These are phyloP conservation scores for Karstenula rhodostoma DNA, from an alignment of 2,329 filamentous ascomycete genomes.

Conservation along the genomic window DNA sequence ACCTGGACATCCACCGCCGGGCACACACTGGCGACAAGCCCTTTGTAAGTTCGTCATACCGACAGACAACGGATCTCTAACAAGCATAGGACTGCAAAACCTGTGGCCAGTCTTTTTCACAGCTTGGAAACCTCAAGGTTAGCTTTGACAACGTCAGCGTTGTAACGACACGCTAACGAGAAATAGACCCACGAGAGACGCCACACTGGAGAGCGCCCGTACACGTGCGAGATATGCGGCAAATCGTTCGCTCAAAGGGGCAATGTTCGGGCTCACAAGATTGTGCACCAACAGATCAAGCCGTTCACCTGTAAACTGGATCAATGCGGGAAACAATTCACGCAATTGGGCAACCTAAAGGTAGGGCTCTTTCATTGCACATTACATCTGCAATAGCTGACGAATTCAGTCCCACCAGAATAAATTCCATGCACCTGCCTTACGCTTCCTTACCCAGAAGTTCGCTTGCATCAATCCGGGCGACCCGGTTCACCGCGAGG, in stretches of 20 bases:
- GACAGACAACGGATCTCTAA: constrained; percentile 42
- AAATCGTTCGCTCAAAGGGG: constrained; percentile 86
- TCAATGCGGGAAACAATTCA: constrained; percentile 86
- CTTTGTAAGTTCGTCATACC: constrained; percentile 69
- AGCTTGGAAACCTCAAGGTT: constrained; percentile 89
- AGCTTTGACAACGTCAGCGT: constrained; percentile 25
- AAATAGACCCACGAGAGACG: constrained; percentile 82
- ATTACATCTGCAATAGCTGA: constrained; percentile 21
- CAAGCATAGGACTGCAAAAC: constrained; percentile 70
- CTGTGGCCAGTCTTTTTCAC: constrained; percentile 84
- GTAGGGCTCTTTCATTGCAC: constrained; percentile 52
- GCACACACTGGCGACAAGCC: constrained; percentile 91
- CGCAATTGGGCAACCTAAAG: constrained; percentile 91
- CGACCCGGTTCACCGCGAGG: constrained; percentile 70
- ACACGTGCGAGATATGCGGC: constrained; percentile 78
- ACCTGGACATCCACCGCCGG: constrained; percentile 87
- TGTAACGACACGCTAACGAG: constrained; percentile 21
- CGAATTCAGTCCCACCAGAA: constrained; percentile 78
- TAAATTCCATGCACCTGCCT: constrained; percentile 83
- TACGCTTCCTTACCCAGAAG: constrained; percentile 73
- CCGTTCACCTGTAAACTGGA: constrained; percentile 84
- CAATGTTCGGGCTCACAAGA: constrained; percentile 83
- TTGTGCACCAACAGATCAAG: constrained; percentile 79
- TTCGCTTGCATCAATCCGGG: constrained; percentile 71
- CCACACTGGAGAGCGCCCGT: constrained; percentile 88